Conservation (phyloP, 2,329 filamentous ascomycete genomes). For the Simplicillium sp. region DNA sequence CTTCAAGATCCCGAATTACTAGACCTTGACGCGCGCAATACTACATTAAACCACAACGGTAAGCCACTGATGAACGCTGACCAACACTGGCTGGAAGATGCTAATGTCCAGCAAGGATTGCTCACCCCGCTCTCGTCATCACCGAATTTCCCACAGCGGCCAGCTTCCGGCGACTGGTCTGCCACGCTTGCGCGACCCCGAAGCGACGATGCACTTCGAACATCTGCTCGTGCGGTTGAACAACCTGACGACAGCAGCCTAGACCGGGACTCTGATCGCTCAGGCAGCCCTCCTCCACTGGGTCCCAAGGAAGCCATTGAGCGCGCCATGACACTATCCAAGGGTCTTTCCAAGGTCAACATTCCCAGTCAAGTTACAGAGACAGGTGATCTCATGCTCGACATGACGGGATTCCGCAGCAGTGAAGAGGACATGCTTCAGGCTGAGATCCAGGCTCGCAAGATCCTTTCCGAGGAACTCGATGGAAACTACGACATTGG, state of each 20-base stretch:
- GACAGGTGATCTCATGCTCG: conserved; percentile 88
- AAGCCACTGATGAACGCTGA: not conserved
- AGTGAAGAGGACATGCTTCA: conserved; percentile 86
- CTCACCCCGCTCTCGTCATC: conserved; percentile 45
- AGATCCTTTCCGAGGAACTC: conserved; percentile 84
- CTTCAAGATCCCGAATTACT: conserved; percentile 63
- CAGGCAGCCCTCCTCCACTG: conserved; percentile 68
- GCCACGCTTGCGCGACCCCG: conserved; percentile 32
- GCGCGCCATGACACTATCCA: conserved; percentile 74
- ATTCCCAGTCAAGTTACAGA: conserved; percentile 92
- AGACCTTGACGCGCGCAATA: conserved; percentile 44
- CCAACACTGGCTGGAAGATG: too few species aligned
- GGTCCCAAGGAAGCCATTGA: conserved; percentile 68
- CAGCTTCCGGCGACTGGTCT: conserved; percentile 42
- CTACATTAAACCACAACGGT: not conserved
- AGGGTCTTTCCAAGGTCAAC: conserved; percentile 79
- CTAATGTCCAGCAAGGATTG: conserved; percentile 23
- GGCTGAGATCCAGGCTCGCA: conserved; percentile 86
- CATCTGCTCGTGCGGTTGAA: conserved; percentile 28
- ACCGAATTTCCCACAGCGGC: conserved; percentile 36
- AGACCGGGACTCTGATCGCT: conserved; percentile 44
- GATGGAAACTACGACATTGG: conserved; percentile 96
- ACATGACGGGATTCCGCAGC: conserved; percentile 95
- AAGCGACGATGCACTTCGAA: conserved; percentile 45
- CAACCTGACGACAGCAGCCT: conserved; percentile 26